phyloP scores from a whole-genome alignment of 2,329 filamentous ascomycete species.

The Falciphora oryzae region DNA sequence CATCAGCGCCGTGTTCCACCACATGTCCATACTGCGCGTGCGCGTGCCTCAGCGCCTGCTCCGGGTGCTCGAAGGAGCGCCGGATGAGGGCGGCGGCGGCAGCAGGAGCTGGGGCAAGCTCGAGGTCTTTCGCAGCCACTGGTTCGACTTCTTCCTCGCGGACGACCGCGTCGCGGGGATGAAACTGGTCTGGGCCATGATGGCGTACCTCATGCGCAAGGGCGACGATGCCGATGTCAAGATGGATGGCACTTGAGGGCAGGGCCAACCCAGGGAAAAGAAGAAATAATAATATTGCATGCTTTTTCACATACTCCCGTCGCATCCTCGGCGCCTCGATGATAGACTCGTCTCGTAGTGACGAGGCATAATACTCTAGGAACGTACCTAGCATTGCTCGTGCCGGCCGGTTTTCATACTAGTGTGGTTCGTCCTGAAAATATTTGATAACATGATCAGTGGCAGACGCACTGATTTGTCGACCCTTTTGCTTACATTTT shows the following conservation, averaged over 20 bases:
- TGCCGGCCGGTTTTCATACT: too few species aligned
- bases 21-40: conserved; percentile 51
- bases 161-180: conserved; percentile 52
- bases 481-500: too few species aligned
- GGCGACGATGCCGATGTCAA: conserved; percentile 18
- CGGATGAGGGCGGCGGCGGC: conserved; percentile 26
- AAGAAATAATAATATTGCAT: too few species aligned
- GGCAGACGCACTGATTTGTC: too few species aligned
- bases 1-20: conserved; percentile 56
- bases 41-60: conserved; percentile 51
- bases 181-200: conserved; percentile 52
- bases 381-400: too few species aligned
- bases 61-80: conserved; percentile 43
- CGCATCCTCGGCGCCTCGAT: too few species aligned
- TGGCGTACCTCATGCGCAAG: conserved; percentile 54
- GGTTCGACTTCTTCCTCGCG: conserved; percentile 54
- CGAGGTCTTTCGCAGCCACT: conserved; percentile 51
- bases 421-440: too few species aligned
- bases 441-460: too few species aligned
- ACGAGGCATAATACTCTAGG: too few species aligned
- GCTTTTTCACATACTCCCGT: too few species aligned
- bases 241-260: conserved; percentile 12
- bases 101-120: conserved; percentile 45
- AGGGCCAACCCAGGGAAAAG: too few species aligned
- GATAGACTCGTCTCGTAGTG: too few species aligned